Conservation (phyloP, 106 monocot genomes). For the Platanthera guangdongensis region DNA sequence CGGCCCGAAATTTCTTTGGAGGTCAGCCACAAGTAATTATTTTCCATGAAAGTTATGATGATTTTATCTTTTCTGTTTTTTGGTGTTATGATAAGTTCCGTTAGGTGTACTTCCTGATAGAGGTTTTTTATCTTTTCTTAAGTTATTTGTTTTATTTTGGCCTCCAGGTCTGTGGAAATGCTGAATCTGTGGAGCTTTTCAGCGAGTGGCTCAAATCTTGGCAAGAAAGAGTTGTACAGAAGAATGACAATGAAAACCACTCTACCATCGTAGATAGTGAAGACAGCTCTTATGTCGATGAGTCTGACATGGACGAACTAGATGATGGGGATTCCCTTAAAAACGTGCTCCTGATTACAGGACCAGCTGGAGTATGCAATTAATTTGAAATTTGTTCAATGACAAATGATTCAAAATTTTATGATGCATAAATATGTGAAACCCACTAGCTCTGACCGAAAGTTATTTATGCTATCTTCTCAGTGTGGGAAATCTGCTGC, state of each 20-base stretch:
- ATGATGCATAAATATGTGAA: neutral
- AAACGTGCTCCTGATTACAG: slow-evolving; percentile 80
- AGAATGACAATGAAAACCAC: slow-evolving; percentile 11
- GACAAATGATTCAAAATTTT: neutral
- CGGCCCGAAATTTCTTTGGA: slow-evolving; percentile 64
- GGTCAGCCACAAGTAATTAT: slow-evolving; percentile 25
- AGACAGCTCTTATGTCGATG: slow-evolving; percentile 31
- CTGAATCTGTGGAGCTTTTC: slow-evolving; percentile 46
- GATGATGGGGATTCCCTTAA: slow-evolving; percentile 29
- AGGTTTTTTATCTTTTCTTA: neutral
- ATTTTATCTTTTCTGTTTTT: neutral
- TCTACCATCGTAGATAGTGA: slow-evolving; percentile 32
- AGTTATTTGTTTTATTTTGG: neutral
- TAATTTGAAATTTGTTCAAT: neutral
- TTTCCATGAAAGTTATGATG: neutral
- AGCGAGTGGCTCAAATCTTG: slow-evolving; percentile 77
- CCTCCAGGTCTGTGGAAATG: slow-evolving; percentile 83
- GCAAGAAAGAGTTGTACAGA: slow-evolving; percentile 41
- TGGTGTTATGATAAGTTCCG: neutral
- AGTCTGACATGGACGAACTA: slow-evolving; percentile 56
- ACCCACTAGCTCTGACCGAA: neutral
- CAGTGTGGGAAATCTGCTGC: slow-evolving; percentile 98
- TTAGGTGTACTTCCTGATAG: neutral
- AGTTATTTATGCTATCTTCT: slow-evolving; percentile 9
- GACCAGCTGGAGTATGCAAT: slow-evolving; percentile 81